phyloP scores from a whole-genome alignment of 768 basidiomycete species.

The Boletus edulis region DNA sequence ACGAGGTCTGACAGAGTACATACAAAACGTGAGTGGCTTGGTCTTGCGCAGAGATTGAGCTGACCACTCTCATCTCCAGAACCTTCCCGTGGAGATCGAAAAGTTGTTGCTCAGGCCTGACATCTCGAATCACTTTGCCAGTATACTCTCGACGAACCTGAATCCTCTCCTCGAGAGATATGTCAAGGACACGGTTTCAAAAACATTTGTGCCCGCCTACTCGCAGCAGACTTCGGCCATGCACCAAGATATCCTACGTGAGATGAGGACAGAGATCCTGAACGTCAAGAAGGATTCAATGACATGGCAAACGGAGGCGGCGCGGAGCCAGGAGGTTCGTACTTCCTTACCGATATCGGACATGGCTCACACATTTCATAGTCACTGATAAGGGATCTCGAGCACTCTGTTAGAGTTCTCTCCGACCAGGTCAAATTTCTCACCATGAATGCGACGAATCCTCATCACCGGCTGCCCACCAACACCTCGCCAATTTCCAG shows the following conservation, averaged over 20 bases:
- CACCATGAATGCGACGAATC: slow-evolving; percentile 49
- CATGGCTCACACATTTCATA: slow-evolving; percentile 27
- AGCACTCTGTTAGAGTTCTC: slow-evolving; percentile 69
- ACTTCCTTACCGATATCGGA: neutral
- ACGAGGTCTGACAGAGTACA: slow-evolving; percentile 65
- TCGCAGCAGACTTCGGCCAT: slow-evolving; percentile 69
- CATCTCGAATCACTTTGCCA: slow-evolving; percentile 73
- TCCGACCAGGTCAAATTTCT: slow-evolving; percentile 84
- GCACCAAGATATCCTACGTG: slow-evolving; percentile 78
- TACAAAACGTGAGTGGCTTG: slow-evolving; percentile 57
- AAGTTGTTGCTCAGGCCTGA: slow-evolving; percentile 74
- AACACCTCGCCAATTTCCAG: slow-evolving; percentile 33
- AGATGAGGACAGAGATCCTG: slow-evolving; percentile 72
- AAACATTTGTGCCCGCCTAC: slow-evolving; percentile 74
- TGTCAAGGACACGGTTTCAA: slow-evolving; percentile 74
- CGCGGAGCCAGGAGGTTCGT: slow-evolving; percentile 76
- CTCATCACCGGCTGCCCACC: slow-evolving; percentile 33
- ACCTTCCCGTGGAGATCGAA: slow-evolving; percentile 76
- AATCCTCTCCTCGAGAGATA: slow-evolving; percentile 78
- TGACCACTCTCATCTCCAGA: slow-evolving; percentile 39
- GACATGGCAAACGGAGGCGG: slow-evolving; percentile 76
- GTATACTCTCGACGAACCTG: slow-evolving; percentile 66
- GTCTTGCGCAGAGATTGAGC: neutral
- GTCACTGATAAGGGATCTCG: slow-evolving; percentile 77
- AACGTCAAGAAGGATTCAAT: slow-evolving; percentile 77